A percentile compares a stretch with the other conserved stretches of the same genome.
Conservation (phyloP, 306 rosid species). For the Ziziphus jujuba region DNA sequence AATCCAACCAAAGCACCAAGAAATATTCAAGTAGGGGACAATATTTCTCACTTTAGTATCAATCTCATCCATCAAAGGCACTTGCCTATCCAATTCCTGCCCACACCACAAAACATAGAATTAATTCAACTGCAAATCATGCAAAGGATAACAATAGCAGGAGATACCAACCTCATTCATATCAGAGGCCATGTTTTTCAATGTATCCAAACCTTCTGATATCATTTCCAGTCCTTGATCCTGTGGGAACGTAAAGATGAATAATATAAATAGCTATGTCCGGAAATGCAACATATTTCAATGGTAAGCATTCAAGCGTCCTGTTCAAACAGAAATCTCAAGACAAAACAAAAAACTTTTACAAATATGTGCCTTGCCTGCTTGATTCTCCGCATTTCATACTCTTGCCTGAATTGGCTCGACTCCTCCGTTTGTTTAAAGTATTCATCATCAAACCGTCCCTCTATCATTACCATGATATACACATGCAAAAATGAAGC, state of each 20-base stretch:
- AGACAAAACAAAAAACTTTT: neutral
- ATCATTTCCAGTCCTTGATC: constrained; percentile 98
- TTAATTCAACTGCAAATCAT: neutral
- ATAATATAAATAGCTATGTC: constrained; percentile 16
- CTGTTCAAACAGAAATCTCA: neutral
- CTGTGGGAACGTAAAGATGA: constrained; percentile 36
- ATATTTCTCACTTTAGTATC: constrained; percentile 73
- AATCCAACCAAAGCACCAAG: neutral
- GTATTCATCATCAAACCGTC: constrained; percentile 77
- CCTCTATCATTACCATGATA: constrained; percentile 54
- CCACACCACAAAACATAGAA: constrained; percentile 25
- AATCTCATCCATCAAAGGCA: constrained; percentile 98
- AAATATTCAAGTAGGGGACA: constrained; percentile 5
- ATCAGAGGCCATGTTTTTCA: constrained; percentile 95
- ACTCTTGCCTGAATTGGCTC: constrained; percentile 83
- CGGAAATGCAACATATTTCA: neutral
- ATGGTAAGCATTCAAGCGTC: constrained; percentile 1
- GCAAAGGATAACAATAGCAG: constrained; percentile 14
- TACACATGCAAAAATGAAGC: constrained; percentile 21
- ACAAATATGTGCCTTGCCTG: constrained; percentile 59
- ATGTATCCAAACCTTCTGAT: constrained; percentile 88
- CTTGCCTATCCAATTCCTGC: constrained; percentile 96
- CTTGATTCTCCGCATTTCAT: constrained; percentile 84
- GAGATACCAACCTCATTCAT: constrained; percentile 81
- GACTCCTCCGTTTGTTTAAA: constrained; percentile 78